Evolutionary conservation across 495 filamentous ascomycete genomes (phyloP), one percentile per base, ranked within the genome.

Genomic region (Neurospora sp.): DNA sequence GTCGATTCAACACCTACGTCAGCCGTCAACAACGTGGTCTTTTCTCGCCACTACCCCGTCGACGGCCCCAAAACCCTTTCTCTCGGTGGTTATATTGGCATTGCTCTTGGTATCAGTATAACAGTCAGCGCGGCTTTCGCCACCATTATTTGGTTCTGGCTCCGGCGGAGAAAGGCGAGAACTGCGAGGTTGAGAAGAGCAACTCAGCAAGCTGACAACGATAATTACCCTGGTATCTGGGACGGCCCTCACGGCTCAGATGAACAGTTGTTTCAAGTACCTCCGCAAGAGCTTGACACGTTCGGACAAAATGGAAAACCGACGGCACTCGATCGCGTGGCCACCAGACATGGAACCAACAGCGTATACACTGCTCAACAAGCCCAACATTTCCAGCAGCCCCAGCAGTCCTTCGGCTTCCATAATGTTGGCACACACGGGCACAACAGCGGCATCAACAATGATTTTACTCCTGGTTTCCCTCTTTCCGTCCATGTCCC

Each of bases 1-100:
- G 72, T 74, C 38, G 75, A 39, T 16, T 54, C 70, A 18, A 75
- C 70, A 66, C 76, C 77, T 20, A 81, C 77, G 2, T 78, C 77
- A 3, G 80, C 79, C 44, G 75, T 80, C 14, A 73, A 78, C 74
- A 81, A 79, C 74, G 75, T 80, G 39, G 73, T 79, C 14, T 80
- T 75, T 74, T 75, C 79, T 27, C 79, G 78, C 76, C 73, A 74
- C 18, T 80, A 75, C 23, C 74, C 75, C 5, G 79, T 79, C 9
- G 75, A 38, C 18, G 70, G 73, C 6, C 3, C 69, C 12, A 27
- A 10, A 9, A 12, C 12, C 27, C 54, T 66, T 66, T 66, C 54
- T 5, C 3, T 37, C 7, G 54, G 27, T 37, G 14, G 11, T 35
- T 31, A 35, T 6, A 16, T 66, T 18, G 54, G 54, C 2, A 37